Evolutionary conservation across 176 grass and related monocot species (phyloP).

Genomic region (Oryza coarctata): DNA sequence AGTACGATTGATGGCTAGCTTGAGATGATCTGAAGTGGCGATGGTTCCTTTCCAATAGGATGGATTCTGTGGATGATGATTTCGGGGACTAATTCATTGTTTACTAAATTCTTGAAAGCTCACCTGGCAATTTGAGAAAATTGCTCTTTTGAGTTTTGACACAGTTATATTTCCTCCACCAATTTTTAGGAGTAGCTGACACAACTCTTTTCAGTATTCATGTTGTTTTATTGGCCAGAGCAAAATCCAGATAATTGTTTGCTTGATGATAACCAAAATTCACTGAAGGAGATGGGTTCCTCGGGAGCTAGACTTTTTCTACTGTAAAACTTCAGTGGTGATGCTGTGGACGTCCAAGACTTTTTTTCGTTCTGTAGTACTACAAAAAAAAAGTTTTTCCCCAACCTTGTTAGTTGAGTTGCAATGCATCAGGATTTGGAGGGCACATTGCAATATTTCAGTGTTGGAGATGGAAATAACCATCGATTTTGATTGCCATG

Average conservation of each 20-base stretch:
- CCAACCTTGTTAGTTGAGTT: background rate
- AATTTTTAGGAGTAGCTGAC: background rate
- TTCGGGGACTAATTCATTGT: background rate
- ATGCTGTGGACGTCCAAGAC: background rate
- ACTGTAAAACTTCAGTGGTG: background rate
- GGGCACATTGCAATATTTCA: background rate
- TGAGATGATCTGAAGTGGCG: background rate
- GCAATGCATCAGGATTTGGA: background rate
- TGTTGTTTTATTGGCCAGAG: conserved; percentile 18
- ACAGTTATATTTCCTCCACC: background rate
- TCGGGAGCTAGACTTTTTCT: background rate
- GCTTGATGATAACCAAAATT: background rate
- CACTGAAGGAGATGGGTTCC: background rate
- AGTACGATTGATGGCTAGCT: background rate
- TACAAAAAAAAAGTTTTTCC: background rate
- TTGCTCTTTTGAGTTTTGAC: background rate
- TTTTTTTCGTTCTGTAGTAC: background rate
- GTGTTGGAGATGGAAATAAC: background rate
- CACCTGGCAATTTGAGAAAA: background rate
- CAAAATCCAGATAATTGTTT: conserved; percentile 1
- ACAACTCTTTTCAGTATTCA: background rate
- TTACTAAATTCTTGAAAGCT: background rate
- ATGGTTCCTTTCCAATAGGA: background rate
- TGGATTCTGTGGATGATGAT: conserved; percentile 4
- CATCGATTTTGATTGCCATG: background rate